These are phyloP conservation scores for Sergeia podlipaevii DNA, from an alignment of 208 protist species.

Conservation along the genomic window DNA sequence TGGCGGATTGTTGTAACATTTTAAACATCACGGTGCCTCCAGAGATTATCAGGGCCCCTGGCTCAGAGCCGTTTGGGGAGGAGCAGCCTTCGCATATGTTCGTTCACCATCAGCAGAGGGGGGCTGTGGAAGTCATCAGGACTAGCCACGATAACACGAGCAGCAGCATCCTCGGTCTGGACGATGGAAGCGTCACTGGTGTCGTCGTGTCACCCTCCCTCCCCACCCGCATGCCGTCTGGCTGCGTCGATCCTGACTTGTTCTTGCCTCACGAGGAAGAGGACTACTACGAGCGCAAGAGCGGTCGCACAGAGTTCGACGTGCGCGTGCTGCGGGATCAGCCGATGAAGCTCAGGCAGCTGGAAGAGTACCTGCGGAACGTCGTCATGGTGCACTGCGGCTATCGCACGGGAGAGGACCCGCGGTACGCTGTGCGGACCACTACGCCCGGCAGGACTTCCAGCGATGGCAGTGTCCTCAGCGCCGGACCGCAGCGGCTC, in stretches of 20 bases:
- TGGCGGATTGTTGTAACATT: conserved; percentile 69
- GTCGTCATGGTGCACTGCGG: conserved; percentile 63
- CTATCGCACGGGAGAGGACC: conserved; percentile 43
- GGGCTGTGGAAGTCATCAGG: neutral
- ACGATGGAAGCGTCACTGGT: conserved; percentile 3
- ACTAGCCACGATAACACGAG: neutral
- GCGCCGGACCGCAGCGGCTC: neutral
- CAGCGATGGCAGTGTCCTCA: neutral
- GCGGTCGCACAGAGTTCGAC: conserved; percentile 56
- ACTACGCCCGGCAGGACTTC: neutral
- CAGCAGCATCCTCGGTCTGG: neutral
- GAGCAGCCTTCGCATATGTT: neutral
- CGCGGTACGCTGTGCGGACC: conserved; percentile 12
- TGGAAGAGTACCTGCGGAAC: conserved; percentile 71
- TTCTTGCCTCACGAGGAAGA: conserved; percentile 52
- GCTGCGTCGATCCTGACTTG: conserved; percentile 55
- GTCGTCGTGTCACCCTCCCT: conserved; percentile 2
- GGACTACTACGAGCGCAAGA: conserved; percentile 68
- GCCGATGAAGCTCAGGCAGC: conserved; percentile 44
- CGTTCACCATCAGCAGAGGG: neutral
- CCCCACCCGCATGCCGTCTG: conserved; percentile 26
- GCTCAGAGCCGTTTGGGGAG: conserved; percentile 10
- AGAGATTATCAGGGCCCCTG: conserved; percentile 39
- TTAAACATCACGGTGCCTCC: conserved; percentile 48
- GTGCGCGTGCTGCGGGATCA: conserved; percentile 39